Percentiles rank a stretch among this genome's conserved stretches.
Conservation (phyloP, 2,329 filamentous ascomycete species). For the Aspergillus glaucus region DNA sequence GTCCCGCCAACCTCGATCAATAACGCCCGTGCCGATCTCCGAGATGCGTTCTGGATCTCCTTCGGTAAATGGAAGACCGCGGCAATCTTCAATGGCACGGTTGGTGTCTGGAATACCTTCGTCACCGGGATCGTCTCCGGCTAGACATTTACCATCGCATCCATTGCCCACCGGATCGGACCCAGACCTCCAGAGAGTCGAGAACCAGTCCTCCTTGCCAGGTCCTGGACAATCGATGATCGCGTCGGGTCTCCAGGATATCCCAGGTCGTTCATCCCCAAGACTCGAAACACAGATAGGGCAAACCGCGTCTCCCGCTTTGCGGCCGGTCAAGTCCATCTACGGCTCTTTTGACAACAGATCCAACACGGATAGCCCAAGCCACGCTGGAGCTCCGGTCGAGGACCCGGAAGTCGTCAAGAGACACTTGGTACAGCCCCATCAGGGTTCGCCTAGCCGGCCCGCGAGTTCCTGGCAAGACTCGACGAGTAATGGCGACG, state of each 20-base stretch:
- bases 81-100: conserved; percentile 50
- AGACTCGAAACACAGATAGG: conserved; percentile 41
- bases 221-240: conserved; percentile 83
- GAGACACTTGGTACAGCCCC: conserved; percentile 76
- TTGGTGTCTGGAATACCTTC: conserved; percentile 53
- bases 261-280: conserved; percentile 50
- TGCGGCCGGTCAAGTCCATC: conserved; percentile 56
- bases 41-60: conserved; percentile 32
- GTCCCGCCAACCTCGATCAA: conserved; percentile 23
- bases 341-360: conserved; percentile 82
- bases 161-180: conserved; percentile 45
- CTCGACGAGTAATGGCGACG: conserved; percentile 47
- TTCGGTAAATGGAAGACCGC: conserved; percentile 31
- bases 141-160: conserved; percentile 39
- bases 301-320: conserved; percentile 54
- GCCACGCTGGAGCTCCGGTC: conserved; percentile 52
- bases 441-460: conserved; percentile 32
- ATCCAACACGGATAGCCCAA: conserved; percentile 44
- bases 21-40: conserved; percentile 27
- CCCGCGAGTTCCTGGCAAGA: conserved; percentile 27
- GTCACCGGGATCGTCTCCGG: conserved; percentile 23
- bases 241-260: conserved; percentile 76
- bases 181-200: conserved; percentile 58
- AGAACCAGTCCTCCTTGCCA: conserved; percentile 52
- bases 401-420: conserved; percentile 90